Conservation (phyloP, 805 yeast species). For the Tanozyma kutaoensis region DNA sequence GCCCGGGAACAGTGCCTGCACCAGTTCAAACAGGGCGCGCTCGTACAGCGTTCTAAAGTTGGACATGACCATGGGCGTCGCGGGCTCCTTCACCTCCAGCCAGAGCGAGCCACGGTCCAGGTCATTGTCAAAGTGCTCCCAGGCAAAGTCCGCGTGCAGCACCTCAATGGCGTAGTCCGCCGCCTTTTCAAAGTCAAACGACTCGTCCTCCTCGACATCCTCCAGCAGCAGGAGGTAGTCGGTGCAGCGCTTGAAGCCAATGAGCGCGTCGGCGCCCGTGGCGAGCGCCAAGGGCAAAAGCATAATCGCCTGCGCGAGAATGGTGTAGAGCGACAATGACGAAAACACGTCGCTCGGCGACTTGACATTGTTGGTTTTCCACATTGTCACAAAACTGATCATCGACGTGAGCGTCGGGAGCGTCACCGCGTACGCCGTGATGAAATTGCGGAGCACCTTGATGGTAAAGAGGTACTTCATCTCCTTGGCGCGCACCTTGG, state of each 20-base stretch:
- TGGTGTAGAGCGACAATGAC: conserved; percentile 26
- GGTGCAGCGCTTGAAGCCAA: conserved; percentile 20
- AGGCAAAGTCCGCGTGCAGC: conserved; percentile 4
- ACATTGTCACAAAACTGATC: conserved; percentile 30
- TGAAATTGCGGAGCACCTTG: conserved; percentile 25
- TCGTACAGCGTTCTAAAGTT: background rate
- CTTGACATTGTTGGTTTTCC: conserved; percentile 27
- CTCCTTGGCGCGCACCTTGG: conserved; percentile 23
- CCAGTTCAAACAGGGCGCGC: no score
- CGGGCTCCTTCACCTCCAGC: conserved; percentile 1
- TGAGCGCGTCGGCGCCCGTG: conserved; percentile 30
- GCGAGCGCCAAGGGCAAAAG: conserved; percentile 30
- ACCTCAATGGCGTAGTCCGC: conserved; percentile 3
- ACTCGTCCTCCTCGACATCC: conserved; percentile 2
- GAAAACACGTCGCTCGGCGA: conserved; percentile 10
- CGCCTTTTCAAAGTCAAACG: background rate
- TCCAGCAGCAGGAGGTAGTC: conserved; percentile 10
- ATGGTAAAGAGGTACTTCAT: conserved; percentile 28
- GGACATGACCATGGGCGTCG: background rate
- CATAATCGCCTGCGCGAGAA: conserved; percentile 30
- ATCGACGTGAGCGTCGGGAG: conserved; percentile 30
- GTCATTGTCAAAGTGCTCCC: conserved; percentile 4
- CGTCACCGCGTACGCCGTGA: conserved; percentile 30
- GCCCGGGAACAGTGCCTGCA: conserved; percentile 13
- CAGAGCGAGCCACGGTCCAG: conserved; percentile 2